Base-by-base conservation (phyloP, 1,284 basidiomycete species). In the Ustilago sp. region DNA sequence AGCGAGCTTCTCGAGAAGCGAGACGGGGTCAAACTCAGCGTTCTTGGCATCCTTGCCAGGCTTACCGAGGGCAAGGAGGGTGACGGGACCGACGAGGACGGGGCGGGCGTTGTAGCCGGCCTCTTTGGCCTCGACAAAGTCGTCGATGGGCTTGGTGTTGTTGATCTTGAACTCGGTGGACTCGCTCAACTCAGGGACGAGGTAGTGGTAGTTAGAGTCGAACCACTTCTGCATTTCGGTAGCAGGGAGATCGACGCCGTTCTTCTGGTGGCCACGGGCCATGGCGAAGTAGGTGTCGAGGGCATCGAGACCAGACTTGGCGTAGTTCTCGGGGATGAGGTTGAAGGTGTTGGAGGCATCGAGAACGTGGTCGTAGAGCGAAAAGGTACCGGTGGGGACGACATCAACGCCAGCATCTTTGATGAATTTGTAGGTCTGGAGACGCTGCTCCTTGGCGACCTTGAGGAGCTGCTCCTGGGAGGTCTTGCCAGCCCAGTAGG, bases 141-240 rank as follows among this genome's bases (percentile, higher is more conserved):
- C 94, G 84, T 93, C 92, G 75, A 98, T 90, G 69, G 93, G 91
- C 80, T 86, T 86, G 90, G 97, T 97, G 92, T 97, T 97, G 89
- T 92, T 91, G 87, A 99, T 90, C 89, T 95, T 94, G 92, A 99
- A 98, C 81, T 95, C 91, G 69, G 93, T 94, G 84, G 90, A 89
- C 73, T 95, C 93, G 28, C 93, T 93, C 88, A 99, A 91, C 89
- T 99, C 97, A 73, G 95, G 96, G 77, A 98, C 96, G 88, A 99
- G 94, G 86, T 93, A 96, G 90, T 99, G 97, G 90, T 99, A 99
- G 91, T 99, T 99, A 66, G 95, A 98, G 89, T 99, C 96, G 88
- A 98, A 99, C 94, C 95, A 98, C 88, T 97, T 98, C 91, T 97
- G 97, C 96, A 98, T 99, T 90, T 98, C 96, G 82, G 91, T 95